Percentiles rank a stretch among this genome's conserved stretches.
Conservation (phyloP, 192 early-diverging fungal genomes). For the Coemansia sp. region DNA sequence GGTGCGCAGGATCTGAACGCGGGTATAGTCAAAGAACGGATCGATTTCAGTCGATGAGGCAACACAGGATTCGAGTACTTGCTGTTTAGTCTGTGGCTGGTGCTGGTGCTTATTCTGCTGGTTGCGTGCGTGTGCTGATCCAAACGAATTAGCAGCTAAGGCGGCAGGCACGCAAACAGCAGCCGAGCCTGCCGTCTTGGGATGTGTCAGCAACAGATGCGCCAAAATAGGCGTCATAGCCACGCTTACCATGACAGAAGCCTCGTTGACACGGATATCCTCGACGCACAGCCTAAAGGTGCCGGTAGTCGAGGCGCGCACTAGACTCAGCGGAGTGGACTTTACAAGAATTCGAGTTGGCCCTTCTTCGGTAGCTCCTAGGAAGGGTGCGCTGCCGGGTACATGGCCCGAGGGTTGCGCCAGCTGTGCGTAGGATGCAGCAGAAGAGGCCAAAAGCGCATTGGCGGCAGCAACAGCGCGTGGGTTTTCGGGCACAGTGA, state of each 20-base stretch:
- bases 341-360: conserved; percentile 24
- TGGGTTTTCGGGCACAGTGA: conserved; percentile 33
- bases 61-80: background rate
- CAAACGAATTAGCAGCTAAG: conserved; percentile 10
- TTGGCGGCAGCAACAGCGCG: conserved; percentile 30
- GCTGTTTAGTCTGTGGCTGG: no score
- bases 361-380: background rate
- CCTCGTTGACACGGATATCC: conserved; percentile 1
- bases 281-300: conserved; percentile 29
- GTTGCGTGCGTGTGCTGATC: no score
- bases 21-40: conserved; percentile 28
- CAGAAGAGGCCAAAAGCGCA: conserved; percentile 33
- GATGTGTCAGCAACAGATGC: conserved; percentile 26
- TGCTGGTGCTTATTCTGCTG: no score
- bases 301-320: conserved; percentile 4
- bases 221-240: conserved; percentile 40
- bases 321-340: conserved; percentile 31
- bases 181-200: conserved; percentile 12
- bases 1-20: conserved; percentile 24
- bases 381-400: conserved; percentile 20
- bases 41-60: conserved; percentile 12
- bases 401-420: conserved; percentile 11
- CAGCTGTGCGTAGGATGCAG: conserved; percentile 27
- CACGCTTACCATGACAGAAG: conserved; percentile 9
- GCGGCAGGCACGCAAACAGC: conserved; percentile 38